These are phyloP conservation scores for Mitragyna speciosa DNA, from an alignment of 257 asterid species.

Conservation along the genomic window DNA sequence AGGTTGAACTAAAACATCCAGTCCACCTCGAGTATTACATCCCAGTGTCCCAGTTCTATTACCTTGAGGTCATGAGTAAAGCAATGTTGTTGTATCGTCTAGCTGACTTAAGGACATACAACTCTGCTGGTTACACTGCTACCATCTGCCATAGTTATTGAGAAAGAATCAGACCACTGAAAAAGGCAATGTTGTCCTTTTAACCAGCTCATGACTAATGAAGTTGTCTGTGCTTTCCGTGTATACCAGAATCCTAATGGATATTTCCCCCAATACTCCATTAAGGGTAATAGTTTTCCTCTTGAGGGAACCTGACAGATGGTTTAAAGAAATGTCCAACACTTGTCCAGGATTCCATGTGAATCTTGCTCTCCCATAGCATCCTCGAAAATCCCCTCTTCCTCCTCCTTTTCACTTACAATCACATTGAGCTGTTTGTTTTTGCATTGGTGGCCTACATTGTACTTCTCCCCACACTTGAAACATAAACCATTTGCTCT, in stretches of 20 bases:
- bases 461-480: neutral
- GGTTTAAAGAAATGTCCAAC: neutral
- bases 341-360: neutral
- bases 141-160: neutral
- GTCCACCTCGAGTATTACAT: too few relatives aligned
- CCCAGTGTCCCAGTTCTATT: too few relatives aligned
- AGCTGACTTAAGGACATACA: neutral
- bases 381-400: too few relatives aligned
- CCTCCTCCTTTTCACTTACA: neutral
- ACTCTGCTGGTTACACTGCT: neutral
- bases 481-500: neutral
- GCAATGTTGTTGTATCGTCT: neutral
- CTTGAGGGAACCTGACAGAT: neutral
- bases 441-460: neutral
- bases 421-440: neutral
- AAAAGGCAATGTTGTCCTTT: neutral
- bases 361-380: neutral
- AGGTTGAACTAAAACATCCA: too few relatives aligned
- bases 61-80: too few relatives aligned
- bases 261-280: neutral
- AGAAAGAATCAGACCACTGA: accelerated
- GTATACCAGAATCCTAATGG: neutral
- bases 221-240: neutral
- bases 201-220: too few relatives aligned
- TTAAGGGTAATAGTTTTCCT: neutral